Evolutionary conservation across 305 asterid genomes (phyloP).

Genomic region (Solanum hybrid): DNA sequence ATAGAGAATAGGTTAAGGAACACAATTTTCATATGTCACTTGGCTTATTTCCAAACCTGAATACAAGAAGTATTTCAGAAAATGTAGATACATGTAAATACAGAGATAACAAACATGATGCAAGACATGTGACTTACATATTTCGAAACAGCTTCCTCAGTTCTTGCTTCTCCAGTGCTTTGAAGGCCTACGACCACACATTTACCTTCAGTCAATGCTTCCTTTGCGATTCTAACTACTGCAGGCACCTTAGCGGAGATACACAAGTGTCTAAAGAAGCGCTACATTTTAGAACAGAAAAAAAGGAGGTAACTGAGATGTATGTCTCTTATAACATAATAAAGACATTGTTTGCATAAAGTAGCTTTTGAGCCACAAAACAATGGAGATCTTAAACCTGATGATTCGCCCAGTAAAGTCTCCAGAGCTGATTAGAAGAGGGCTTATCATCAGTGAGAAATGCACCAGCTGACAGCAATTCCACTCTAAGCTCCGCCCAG

Average conservation of each 20-base stretch:
- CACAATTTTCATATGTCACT: background rate
- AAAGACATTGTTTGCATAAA: constrained; percentile 4
- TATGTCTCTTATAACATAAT: background rate
- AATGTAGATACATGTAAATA: background rate
- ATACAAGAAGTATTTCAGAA: background rate
- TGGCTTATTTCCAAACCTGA: background rate
- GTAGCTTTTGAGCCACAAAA: constrained; percentile 5
- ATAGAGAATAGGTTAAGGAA: background rate
- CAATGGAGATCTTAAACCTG: constrained; percentile 47
- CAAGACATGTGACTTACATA: constrained; percentile 44
- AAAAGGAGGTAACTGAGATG: constrained; percentile 14
- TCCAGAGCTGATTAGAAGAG: constrained; percentile 72
- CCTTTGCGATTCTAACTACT: constrained; percentile 68
- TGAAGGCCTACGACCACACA: constrained; percentile 95
- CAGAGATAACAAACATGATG: constrained; percentile 1
- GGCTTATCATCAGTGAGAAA: constrained; percentile 48
- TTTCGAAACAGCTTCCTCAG: constrained; percentile 96
- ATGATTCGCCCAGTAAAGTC: constrained; percentile 96
- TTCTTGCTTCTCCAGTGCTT: constrained; percentile 98
- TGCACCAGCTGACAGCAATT: constrained; percentile 68
- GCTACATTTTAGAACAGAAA: constrained; percentile 40
- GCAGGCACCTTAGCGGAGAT: constrained; percentile 99
- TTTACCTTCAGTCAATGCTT: constrained; percentile 65
- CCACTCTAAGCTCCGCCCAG: constrained; percentile 89
- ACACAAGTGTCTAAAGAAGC: constrained; percentile 94